These are phyloP conservation scores for Saussurea involucrata DNA, from an alignment of 129 eudicot species.

Conservation along the genomic window DNA sequence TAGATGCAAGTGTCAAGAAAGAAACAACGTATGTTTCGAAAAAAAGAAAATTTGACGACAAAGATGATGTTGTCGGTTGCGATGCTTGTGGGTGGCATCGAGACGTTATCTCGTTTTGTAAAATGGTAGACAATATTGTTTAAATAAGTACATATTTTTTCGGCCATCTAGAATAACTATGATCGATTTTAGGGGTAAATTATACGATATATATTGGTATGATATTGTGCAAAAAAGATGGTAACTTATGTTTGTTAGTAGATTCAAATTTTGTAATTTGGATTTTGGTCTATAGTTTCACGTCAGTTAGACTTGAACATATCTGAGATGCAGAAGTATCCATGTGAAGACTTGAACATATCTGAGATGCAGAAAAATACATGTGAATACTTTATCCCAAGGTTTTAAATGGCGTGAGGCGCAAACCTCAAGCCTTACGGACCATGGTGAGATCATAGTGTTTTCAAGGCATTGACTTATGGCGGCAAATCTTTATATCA, in stretches of 20 bases:
- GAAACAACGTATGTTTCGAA: background rate
- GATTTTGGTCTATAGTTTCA: too few relatives aligned
- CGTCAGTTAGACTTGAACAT: too few relatives aligned
- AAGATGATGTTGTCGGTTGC: conserved; percentile 28
- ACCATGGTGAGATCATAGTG: too few relatives aligned
- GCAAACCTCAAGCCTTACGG: too few relatives aligned
- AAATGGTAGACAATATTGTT: conserved; percentile 37
- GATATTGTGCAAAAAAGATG: background rate
- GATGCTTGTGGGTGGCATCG: conserved; percentile 44
- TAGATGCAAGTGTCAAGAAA: conserved; percentile 15
- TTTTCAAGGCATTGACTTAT: too few relatives aligned
- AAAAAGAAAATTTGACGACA: conserved; percentile 32
- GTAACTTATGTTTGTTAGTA: background rate
- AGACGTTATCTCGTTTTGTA: conserved; percentile 36
- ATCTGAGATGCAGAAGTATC: too few relatives aligned
- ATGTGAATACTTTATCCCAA: too few relatives aligned
- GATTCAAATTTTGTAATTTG: background rate
- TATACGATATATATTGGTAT: background rate
- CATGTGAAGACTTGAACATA: too few relatives aligned
- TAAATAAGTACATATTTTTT: conserved; percentile 6
- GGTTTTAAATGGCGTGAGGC: too few relatives aligned
- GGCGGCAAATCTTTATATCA: too few relatives aligned
- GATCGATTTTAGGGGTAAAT: conserved; percentile 4
- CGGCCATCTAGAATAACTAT: background rate
- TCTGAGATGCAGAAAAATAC: too few relatives aligned